Percentiles rank a stretch among this genome's conserved stretches.
These are phyloP conservation scores for Solanum chmielewskii DNA, from an alignment of 257 asterid genomes.

Conservation along the genomic window DNA sequence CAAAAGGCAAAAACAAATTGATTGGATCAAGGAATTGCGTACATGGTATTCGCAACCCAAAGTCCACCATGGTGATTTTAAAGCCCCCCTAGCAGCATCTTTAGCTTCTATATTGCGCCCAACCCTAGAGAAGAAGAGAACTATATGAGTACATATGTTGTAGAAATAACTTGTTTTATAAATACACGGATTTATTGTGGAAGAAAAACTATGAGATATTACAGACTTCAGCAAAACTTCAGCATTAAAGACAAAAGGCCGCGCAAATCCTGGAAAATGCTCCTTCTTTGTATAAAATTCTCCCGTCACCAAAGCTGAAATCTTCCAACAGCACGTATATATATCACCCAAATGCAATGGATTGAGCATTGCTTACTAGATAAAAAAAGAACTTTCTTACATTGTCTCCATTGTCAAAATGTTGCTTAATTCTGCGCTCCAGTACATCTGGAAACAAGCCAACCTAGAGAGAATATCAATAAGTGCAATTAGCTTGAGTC, in stretches of 20 bases:
- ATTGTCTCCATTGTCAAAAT: conserved; percentile 80
- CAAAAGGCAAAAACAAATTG: neutral
- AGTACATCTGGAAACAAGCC: conserved; percentile 87
- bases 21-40: neutral
- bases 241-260: conserved; percentile 80
- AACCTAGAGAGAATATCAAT: conserved; percentile 29
- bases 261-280: conserved; percentile 97
- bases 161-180: neutral
- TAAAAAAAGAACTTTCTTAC: conserved; percentile 32
- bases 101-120: conserved; percentile 72
- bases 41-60: conserved; percentile 85
- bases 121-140: conserved; percentile 36
- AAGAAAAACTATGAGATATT: conserved; percentile 1
- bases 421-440: conserved; percentile 66
- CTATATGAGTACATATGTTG: neutral
- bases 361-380: conserved; percentile 14
- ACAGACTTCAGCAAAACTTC: conserved; percentile 71
- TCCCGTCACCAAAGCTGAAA: conserved; percentile 96
- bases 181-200: neutral
- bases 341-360: conserved; percentile 28
- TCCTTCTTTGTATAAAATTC: conserved; percentile 86
- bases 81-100: conserved; percentile 89
- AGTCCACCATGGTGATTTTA: conserved; percentile 99
- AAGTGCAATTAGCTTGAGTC: neutral
- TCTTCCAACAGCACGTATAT: conserved; percentile 47